Conservation (phyloP, 129 eudicot genomes). For the Pulicaria dysenterica region DNA sequence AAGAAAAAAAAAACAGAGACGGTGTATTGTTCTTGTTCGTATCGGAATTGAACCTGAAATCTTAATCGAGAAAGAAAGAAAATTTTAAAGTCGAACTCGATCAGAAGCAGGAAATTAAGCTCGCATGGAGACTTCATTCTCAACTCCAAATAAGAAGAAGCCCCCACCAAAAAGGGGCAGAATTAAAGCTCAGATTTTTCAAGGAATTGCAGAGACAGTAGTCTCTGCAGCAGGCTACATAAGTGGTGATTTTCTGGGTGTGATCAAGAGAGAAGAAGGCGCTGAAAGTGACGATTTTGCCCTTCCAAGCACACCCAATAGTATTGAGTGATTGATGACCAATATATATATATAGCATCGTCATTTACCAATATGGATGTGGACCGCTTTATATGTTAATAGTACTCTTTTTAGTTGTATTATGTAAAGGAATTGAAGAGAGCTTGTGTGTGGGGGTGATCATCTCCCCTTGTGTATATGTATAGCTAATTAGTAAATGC, state of each 20-base stretch:
- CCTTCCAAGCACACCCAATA: background rate
- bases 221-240: conserved; percentile 3
- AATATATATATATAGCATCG: too few species aligned
- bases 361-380: too few species aligned
- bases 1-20: too few species aligned
- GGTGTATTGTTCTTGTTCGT: too few species aligned
- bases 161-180: conserved; percentile 16
- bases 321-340: background rate
- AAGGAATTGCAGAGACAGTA: conserved; percentile 5
- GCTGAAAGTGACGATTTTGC: conserved; percentile 21
- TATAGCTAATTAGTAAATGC: too few species aligned
- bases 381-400: too few species aligned
- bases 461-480: too few species aligned
- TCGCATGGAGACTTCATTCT: conserved; percentile 2
- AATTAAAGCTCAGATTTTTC: conserved; percentile 22
- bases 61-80: background rate
- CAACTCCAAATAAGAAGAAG: conserved; percentile 8
- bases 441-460: too few species aligned
- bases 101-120: background rate
- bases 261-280: conserved; percentile 25
- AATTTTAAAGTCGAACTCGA: background rate
- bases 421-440: too few species aligned
- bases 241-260: conserved; percentile 15
- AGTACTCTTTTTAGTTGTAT: too few species aligned
- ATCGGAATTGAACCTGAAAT: too few species aligned